Base-by-base conservation (phyloP, 345 rosid species). In the Euclidium syriacum region DNA sequence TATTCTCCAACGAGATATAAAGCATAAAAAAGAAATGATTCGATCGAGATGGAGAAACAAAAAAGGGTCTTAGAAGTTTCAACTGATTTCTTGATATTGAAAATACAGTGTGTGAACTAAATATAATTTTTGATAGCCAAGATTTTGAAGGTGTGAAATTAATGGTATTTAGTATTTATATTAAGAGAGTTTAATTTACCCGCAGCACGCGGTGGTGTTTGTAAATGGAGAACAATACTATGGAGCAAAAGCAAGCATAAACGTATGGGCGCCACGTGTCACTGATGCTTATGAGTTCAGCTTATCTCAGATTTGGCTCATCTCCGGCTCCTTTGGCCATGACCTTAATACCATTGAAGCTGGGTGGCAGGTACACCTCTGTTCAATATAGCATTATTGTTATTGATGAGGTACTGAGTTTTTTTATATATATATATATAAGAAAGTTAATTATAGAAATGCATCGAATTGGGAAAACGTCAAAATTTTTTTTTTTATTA, bases 311-410 rank as follows among this genome's bases (percentile, higher is more conserved):
- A 72, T 94, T 47, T 94, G 99, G 99, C 79, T 90, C 58, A 90
- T 94, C 52, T 94, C 99, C 12, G 99, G 99, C 26, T 90, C 97
- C 0, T 94, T 94, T 68, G 90, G 91, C 18, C 70, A 87, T 72
- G 99, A 94, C 72, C 85, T 94, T 2, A 94, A 94, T 65, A 94
- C 99, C 44, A 90, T 94, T 57, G 99, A 94, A 87, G 97, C 97
- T 48, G 99, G 99, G 42, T 94, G 99, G 99, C 99, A 94, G 95
- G 99, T 79, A 75, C 10, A 17, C 40, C 10, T 7, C 39, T 58
- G 4, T 27, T n/a, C 7, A 39, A 10, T 50, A 43, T 23, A 27
- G 43, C 12, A 38, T 46, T 14, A 32, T 33, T n/a, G n/a, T n/a
- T n/a, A n/a, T n/a, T n/a, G n/a, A n/a, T n/a, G n/a, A n/a, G n/a